These are phyloP conservation scores for Pestalotiopsis sp. DNA, from an alignment of 2,329 filamentous ascomycete genomes.

Conservation along the genomic window DNA sequence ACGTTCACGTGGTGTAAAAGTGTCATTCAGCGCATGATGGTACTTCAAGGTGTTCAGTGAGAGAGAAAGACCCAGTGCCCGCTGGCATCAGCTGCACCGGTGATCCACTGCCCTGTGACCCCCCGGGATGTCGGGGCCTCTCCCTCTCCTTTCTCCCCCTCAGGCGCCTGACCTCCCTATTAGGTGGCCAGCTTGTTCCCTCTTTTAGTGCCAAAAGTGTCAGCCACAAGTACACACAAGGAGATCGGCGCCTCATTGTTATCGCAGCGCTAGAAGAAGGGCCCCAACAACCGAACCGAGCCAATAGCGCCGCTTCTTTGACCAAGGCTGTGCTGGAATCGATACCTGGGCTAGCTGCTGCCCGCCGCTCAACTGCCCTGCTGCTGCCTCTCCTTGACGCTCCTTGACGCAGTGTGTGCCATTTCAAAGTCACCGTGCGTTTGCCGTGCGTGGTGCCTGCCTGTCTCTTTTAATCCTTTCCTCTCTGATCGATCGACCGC, in stretches of 20 bases:
- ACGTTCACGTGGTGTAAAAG: not conserved
- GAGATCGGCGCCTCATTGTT: not conserved
- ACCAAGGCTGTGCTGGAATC: conserved; percentile 3
- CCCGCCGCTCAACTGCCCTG: not conserved
- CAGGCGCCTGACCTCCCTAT: not conserved
- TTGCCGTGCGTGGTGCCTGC: not conserved
- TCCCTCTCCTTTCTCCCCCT: not conserved
- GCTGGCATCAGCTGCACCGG: not conserved
- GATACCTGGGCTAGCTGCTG: not conserved
- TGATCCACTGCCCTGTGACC: not conserved
- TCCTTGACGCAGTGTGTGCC: not conserved
- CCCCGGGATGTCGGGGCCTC: not conserved
- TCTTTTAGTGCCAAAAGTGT: not conserved
- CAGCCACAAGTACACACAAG: not conserved
- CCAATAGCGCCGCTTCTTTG: conserved; percentile 4
- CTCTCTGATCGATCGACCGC: not conserved
- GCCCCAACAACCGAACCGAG: not conserved
- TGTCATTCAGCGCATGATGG: not conserved
- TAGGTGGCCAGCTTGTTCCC: too few relatives aligned
- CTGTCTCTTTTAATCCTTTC: conserved; percentile 4
- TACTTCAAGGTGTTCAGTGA: not conserved
- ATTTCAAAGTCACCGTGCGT: not conserved
- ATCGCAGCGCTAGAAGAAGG: not conserved
- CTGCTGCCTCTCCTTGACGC: not conserved
- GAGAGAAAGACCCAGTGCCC: not conserved